These are phyloP conservation scores for Quercus lobata DNA, from an alignment of 331 rosid species.

Conservation along the genomic window DNA sequence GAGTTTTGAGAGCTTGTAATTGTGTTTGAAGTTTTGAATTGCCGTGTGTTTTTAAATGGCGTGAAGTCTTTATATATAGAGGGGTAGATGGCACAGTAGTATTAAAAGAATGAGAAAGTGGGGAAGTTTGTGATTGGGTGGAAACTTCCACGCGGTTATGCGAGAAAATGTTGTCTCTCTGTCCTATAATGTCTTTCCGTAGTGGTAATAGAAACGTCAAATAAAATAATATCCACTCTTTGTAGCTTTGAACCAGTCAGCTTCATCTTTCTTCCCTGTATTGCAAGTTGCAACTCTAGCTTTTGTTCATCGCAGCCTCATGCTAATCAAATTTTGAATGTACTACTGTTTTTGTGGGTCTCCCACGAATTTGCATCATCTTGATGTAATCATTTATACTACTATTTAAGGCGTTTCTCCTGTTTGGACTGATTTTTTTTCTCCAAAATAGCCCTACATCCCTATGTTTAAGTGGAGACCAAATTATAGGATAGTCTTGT, in stretches of 20 bases:
- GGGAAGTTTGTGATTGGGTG: background rate
- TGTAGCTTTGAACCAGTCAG: background rate
- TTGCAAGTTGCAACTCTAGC: background rate
- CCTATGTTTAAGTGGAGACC: too few relatives aligned
- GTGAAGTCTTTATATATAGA: background rate
- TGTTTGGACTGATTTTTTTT: too few relatives aligned
- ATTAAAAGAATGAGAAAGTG: constrained; percentile 16
- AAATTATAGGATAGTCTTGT: too few relatives aligned
- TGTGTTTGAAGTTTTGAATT: background rate
- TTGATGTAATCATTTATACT: background rate
- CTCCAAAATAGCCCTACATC: too few relatives aligned
- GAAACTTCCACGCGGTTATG: constrained; percentile 54
- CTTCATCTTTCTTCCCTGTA: background rate
- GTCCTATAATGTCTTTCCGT: background rate
- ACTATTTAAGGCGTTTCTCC: too few relatives aligned
- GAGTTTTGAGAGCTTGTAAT: background rate
- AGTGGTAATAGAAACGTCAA: too few relatives aligned
- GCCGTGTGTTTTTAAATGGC: background rate
- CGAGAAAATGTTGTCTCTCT: constrained; percentile 15
- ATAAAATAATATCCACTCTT: background rate
- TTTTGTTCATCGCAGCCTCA: background rate
- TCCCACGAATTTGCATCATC: background rate
- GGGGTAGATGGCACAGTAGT: too few relatives aligned
- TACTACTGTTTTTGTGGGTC: background rate
- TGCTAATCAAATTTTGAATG: background rate